A percentile compares a stretch with the other conserved stretches of the same genome.
phyloP scores from a whole-genome alignment of 257 asterid genomes.

The Ilex aquifolium region DNA sequence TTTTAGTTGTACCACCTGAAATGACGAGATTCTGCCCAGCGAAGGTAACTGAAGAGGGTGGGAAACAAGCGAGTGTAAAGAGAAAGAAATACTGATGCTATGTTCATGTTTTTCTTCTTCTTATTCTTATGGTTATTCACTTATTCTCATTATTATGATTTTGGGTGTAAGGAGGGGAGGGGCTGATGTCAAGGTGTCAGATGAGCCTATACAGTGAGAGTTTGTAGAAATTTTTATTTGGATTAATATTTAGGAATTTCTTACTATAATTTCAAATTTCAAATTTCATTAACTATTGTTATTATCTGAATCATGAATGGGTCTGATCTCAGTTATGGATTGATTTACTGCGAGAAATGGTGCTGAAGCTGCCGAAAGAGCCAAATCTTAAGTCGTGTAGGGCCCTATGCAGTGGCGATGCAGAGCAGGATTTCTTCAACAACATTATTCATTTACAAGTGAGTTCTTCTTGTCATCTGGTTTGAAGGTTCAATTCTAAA shows the following conservation, averaged over 20 bases:
- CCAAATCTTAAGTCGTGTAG: constrained; percentile 56
- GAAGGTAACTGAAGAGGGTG: neutral
- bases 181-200: neutral
- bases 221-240: neutral
- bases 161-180: neutral
- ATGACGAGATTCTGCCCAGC: neutral
- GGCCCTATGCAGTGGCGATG: constrained; percentile 64
- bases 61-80: neutral
- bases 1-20: neutral
- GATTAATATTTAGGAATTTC: neutral
- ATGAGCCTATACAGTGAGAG: neutral
- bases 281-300: neutral
- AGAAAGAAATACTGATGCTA: no score
- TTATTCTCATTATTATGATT: neutral
- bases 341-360: constrained; percentile 84
- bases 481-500: no score
- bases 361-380: constrained; percentile 65
- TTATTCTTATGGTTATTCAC: no score
- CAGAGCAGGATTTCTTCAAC: constrained; percentile 85
- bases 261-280: no score
- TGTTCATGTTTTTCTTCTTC: no score
- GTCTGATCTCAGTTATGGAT: constrained; percentile 67
- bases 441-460: constrained; percentile 89
- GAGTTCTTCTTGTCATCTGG: constrained; percentile 11
- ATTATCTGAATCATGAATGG: constrained; percentile 7